A percentile compares a stretch with the other conserved stretches of the same genome.
Evolutionary conservation across 306 rosid genomes (phyloP).

Genomic region (Rosa persica): DNA sequence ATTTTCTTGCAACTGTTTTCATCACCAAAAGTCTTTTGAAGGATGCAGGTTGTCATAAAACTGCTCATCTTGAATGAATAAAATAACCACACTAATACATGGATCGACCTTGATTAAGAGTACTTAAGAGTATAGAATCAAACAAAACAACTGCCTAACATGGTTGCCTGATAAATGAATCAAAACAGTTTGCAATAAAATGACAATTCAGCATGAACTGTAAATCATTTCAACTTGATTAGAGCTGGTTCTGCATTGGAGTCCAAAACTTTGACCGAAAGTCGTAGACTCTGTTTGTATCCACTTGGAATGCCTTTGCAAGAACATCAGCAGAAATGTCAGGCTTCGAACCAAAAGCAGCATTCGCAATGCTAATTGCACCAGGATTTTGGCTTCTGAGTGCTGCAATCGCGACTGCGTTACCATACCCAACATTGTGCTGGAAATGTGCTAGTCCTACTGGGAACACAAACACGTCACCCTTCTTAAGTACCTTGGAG

Average conservation of each 20-base stretch:
- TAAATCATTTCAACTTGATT: background rate
- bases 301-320: slow-evolving; percentile 33
- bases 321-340: slow-evolving; percentile 29
- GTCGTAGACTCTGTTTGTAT: background rate
- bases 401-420: slow-evolving; percentile 35
- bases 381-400: slow-evolving; percentile 44
- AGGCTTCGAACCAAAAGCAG: slow-evolving; percentile 32
- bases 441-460: slow-evolving; percentile 38
- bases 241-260: background rate
- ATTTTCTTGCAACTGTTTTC: background rate
- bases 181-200: background rate
- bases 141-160: background rate
- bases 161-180: background rate
- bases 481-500: slow-evolving; percentile 24
- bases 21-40: background rate
- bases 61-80: background rate
- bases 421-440: slow-evolving; percentile 10
- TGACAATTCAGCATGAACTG: background rate
- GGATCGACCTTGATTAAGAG: background rate
- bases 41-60: background rate
- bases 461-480: slow-evolving; percentile 43
- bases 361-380: slow-evolving; percentile 25
- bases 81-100: background rate
- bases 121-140: background rate
- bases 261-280: slow-evolving; percentile 32